phyloP scores from a whole-genome alignment of 2,329 filamentous ascomycete genomes.

The Scytalidium sp. region DNA sequence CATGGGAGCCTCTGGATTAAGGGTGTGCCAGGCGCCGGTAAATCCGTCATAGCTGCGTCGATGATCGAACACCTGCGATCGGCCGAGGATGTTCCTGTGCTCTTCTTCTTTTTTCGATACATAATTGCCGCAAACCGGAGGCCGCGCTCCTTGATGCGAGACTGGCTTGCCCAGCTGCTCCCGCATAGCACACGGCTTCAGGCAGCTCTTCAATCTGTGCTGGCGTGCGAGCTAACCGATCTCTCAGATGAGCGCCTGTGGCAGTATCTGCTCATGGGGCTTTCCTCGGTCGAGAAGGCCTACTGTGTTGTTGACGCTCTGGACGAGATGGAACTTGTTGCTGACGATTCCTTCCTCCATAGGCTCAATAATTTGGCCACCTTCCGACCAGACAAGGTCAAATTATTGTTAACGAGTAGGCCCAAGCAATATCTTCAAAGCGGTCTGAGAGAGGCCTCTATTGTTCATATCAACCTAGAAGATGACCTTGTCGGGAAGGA shows the following conservation, averaged over 20 bases:
- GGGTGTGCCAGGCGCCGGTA: constrained; percentile 41
- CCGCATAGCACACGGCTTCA: constrained; percentile 22
- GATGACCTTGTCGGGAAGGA: constrained; percentile 8
- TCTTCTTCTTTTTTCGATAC: constrained; percentile 34
- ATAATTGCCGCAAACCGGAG: constrained; percentile 29
- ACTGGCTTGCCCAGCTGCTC: constrained; percentile 30
- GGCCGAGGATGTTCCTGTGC: constrained; percentile 14
- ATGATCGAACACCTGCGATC: constrained; percentile 20
- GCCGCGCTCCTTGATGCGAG: constrained; percentile 21
- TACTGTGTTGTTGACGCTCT: constrained; percentile 45
- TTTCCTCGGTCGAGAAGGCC: constrained; percentile 17
- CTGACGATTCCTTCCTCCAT: background rate
- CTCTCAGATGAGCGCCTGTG: constrained; percentile 24
- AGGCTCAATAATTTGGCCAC: background rate
- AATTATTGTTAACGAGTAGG: constrained; percentile 12
- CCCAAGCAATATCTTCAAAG: constrained; percentile 9
- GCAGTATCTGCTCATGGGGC: constrained; percentile 22
- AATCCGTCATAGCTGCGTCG: constrained; percentile 35
- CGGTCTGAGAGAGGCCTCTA: constrained; percentile 4
- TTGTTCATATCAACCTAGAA: constrained; percentile 9
- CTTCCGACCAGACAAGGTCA: background rate
- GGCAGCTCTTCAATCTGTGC: constrained; percentile 7
- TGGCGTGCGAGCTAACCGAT: constrained; percentile 8
- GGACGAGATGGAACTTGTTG: constrained; percentile 10
- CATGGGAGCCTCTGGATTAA: constrained; percentile 41